Evolutionary conservation across 176 grass and related monocot genomes (phyloP).

Genomic region (Chrysopogon serrulatus): DNA sequence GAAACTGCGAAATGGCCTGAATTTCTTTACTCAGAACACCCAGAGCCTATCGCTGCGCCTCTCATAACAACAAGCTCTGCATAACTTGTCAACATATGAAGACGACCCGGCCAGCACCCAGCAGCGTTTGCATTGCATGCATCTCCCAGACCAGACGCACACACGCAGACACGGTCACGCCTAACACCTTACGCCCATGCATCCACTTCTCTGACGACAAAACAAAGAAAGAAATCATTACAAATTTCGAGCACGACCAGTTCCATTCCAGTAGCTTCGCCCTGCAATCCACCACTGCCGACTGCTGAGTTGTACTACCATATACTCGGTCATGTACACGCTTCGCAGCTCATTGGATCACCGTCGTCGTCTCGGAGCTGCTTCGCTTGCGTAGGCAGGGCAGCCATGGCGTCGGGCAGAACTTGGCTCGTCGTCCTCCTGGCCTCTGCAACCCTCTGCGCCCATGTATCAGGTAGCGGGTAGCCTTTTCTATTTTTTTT

Average conservation of each 20-base stretch:
- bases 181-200: not conserved
- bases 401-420: constrained; percentile 1
- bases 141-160: too few relatives aligned
- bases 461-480: not conserved
- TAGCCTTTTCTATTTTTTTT: too few relatives aligned
- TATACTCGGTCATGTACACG: not conserved
- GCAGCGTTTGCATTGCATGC: not conserved
- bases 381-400: not conserved
- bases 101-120: constrained; percentile 10
- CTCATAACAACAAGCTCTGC: not conserved
- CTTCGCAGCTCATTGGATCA: not conserved
- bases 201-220: constrained; percentile 14
- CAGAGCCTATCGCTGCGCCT: not conserved
- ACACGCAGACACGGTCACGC: not conserved
- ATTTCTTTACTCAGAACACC: not conserved
- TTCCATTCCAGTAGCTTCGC: constrained; percentile 17
- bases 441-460: not conserved
- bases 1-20: not conserved
- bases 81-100: not conserved
- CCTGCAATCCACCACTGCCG: not conserved
- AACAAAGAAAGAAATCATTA: not conserved
- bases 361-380: not conserved
- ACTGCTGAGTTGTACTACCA: not conserved
- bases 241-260: not conserved
- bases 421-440: not conserved